A percentile compares a stretch with the other conserved stretches of the same genome.
Evolutionary conservation across 176 grass and related monocot species (phyloP).

Genomic region (Panicum miliaceum): DNA sequence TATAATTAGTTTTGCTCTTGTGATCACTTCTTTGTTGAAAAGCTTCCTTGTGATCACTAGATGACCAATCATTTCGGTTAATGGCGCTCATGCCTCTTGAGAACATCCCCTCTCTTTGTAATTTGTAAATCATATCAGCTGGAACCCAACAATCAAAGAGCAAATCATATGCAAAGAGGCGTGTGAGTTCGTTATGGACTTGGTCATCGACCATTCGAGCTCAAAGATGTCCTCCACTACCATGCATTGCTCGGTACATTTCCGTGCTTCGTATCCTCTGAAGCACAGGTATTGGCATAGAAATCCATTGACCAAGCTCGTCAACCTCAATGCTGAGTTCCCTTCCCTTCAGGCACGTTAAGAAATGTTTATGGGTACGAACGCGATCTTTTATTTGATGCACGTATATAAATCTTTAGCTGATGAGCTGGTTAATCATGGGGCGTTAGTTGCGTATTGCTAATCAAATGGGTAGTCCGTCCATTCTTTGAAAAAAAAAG

Average conservation of each 20-base stretch:
- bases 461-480: slow-evolving; percentile 17
- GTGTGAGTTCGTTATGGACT: slow-evolving; percentile 17
- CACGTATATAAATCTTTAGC: neutral
- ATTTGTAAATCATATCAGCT: neutral
- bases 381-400: slow-evolving; percentile 31
- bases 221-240: neutral
- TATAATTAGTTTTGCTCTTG: neutral
- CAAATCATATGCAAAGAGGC: neutral
- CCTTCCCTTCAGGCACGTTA: neutral
- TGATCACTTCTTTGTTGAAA: too few relatives aligned
- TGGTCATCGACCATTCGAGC: slow-evolving; percentile 20
- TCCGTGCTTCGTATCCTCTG: neutral
- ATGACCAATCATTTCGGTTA: neutral
- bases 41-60: neutral
- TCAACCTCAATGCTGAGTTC: neutral
- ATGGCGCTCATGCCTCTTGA: neutral
- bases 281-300: slow-evolving; percentile 29
- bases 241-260: neutral
- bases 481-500: neutral
- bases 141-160: slow-evolving; percentile 22
- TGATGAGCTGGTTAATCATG: slow-evolving; percentile 49
- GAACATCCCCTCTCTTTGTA: neutral
- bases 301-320: slow-evolving; percentile 42
- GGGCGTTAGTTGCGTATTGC: slow-evolving; percentile 24
- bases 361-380: slow-evolving; percentile 24